These are phyloP conservation scores for Paracoccidioides lutzii DNA, from an alignment of 2,329 filamentous ascomycete species.

Conservation along the genomic window DNA sequence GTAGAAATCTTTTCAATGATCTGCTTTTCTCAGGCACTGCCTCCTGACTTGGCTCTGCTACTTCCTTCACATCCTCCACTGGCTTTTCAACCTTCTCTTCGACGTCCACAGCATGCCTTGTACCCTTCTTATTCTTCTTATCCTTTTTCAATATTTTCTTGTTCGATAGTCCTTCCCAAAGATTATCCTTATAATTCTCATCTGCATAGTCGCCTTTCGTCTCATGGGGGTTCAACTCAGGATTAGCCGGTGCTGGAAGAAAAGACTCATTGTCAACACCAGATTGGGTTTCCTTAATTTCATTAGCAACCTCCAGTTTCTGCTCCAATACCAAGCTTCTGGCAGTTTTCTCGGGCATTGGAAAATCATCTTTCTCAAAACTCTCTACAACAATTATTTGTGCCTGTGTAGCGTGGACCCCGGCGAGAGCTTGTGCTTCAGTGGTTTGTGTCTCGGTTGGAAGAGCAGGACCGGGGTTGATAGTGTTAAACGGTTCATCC, in stretches of 20 bases:
- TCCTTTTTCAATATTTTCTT: slow-evolving; percentile 26
- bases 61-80: not conserved
- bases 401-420: not conserved
- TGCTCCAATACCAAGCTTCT: not conserved
- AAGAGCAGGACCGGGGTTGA: not conserved
- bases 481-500: not conserved
- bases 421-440: not conserved
- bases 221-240: not conserved
- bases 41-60: not conserved
- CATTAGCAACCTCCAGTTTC: not conserved
- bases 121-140: slow-evolving; percentile 12
- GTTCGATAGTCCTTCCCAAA: slow-evolving; percentile 15
- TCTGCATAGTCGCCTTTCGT: not conserved
- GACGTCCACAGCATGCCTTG: not conserved
- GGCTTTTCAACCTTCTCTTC: not conserved
- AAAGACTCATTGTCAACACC: not conserved
- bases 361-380: not conserved
- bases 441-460: not conserved
- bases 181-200: slow-evolving; percentile 8
- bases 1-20: not conserved
- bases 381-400: not conserved
- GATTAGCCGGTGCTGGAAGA: not conserved
- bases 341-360: not conserved
- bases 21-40: not conserved
- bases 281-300: not conserved